These are phyloP conservation scores for Oidiodendron maius DNA, from an alignment of 495 filamentous ascomycete genomes.

Conservation along the genomic window DNA sequence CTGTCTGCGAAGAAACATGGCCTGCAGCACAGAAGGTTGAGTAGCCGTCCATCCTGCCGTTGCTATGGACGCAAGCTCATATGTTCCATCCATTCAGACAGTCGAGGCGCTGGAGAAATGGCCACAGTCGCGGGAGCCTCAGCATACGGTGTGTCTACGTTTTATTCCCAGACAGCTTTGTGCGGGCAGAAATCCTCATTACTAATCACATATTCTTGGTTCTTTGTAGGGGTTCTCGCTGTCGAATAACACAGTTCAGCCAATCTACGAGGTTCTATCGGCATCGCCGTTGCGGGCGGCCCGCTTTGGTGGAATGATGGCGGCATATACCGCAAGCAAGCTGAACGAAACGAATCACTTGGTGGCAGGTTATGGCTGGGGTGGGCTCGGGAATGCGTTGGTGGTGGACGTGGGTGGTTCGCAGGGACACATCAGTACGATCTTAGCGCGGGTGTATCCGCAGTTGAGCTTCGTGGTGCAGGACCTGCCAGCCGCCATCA, in stretches of 20 bases:
- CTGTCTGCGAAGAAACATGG: constrained; percentile 45
- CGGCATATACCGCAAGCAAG: too few relatives aligned
- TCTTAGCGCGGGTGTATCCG: constrained; percentile 36
- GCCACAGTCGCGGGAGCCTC: too few relatives aligned
- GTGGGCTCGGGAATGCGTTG: background rate
- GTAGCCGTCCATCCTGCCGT: background rate
- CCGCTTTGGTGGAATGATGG: constrained; percentile 48
- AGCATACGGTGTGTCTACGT: too few relatives aligned
- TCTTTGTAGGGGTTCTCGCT: constrained; percentile 29
- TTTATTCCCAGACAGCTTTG: too few relatives aligned
- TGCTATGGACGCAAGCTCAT: too few relatives aligned
- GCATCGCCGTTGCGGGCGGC: constrained; percentile 35
- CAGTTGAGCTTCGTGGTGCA: constrained; percentile 47
- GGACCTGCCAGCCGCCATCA: constrained; percentile 37
- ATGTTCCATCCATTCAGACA: constrained; percentile 2
- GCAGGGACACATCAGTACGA: constrained; percentile 44
- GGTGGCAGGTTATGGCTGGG: constrained; percentile 1
- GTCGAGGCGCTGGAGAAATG: constrained; percentile 20
- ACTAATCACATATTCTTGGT: background rate
- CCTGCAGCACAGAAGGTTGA: constrained; percentile 17
- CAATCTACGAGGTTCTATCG: constrained; percentile 41
- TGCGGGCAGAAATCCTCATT: constrained; percentile 13
- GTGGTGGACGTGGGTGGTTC: constrained; percentile 36
- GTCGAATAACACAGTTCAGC: constrained; percentile 37
- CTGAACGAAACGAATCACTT: too few relatives aligned